Percentiles rank a stretch among this genome's conserved stretches.
Evolutionary conservation across 2,329 filamentous ascomycete species (phyloP).

Genomic region (Verticillium isaacii): DNA sequence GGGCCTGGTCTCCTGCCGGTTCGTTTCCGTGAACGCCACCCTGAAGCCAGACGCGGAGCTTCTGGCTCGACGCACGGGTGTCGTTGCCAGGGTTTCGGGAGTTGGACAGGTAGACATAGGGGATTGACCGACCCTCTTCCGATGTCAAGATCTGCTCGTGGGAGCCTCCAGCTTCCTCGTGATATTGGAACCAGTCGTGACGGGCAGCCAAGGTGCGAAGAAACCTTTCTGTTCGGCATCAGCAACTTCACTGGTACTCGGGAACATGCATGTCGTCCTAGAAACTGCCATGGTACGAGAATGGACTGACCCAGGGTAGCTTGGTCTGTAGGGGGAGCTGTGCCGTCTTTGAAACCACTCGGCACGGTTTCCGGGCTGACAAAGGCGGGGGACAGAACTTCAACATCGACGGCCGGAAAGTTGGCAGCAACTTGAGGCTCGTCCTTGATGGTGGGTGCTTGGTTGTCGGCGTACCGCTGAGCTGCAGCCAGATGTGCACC

Average conservation of each 20-base stretch:
- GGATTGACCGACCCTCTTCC: constrained; percentile 14
- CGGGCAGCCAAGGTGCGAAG: constrained; percentile 14
- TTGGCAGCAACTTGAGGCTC: constrained; percentile 3
- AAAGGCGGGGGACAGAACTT: constrained; percentile 12
- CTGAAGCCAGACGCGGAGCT: constrained; percentile 7
- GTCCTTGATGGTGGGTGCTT: no score
- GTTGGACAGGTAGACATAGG: constrained; percentile 10
- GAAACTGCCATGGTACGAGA: no score
- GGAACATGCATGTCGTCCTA: no score
- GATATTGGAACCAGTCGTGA: constrained; percentile 17
- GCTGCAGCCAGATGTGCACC: no score
- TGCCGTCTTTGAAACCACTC: constrained; percentile 12
- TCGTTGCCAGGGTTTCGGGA: constrained; percentile 3
- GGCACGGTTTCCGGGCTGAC: constrained; percentile 5
- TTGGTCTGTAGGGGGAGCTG: not conserved
- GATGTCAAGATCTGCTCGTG: constrained; percentile 1
- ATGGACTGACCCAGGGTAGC: no score
- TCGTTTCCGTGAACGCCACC: constrained; percentile 7
- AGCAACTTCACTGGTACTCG: no score
- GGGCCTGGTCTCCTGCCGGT: constrained; percentile 5
- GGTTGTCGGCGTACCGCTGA: no score
- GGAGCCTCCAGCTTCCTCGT: not conserved
- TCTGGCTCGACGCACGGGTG: constrained; percentile 6
- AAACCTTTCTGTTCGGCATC: constrained; percentile 10
- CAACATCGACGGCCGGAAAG: constrained; percentile 9